Percentiles rank a stretch among this genome's conserved stretches.
Conservation (phyloP, 2,329 filamentous ascomycete genomes). For the Nemania sp. region DNA sequence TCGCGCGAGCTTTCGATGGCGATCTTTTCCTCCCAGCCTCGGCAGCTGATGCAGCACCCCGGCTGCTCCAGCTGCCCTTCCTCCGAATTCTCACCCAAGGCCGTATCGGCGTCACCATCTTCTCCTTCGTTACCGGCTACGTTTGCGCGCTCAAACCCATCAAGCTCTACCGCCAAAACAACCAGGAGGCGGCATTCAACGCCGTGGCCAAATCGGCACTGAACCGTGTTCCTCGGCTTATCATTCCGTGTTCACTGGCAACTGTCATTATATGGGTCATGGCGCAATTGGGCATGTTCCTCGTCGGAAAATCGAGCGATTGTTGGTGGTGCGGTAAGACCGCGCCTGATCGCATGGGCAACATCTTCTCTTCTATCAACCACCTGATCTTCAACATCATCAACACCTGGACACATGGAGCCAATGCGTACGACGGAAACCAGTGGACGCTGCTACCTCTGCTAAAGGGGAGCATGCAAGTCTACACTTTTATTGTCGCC, state of each 20-base stretch:
- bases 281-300: slow-evolving; percentile 59
- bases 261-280: slow-evolving; percentile 58
- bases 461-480: slow-evolving; percentile 56
- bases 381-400: slow-evolving; percentile 50
- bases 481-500: slow-evolving; percentile 57
- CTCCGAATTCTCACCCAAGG: slow-evolving; percentile 63
- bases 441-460: slow-evolving; percentile 63
- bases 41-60: slow-evolving; percentile 48
- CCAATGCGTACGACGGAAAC: slow-evolving; percentile 59
- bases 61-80: slow-evolving; percentile 60
- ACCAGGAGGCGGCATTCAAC: slow-evolving; percentile 55
- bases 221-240: slow-evolving; percentile 59
- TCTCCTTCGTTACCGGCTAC: slow-evolving; percentile 67
- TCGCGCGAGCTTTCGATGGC: slow-evolving; percentile 54
- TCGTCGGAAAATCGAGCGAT: slow-evolving; percentile 58
- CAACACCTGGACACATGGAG: slow-evolving; percentile 54
- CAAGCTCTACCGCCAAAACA: slow-evolving; percentile 56
- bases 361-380: slow-evolving; percentile 46
- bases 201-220: slow-evolving; percentile 61
- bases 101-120: slow-evolving; percentile 67
- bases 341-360: slow-evolving; percentile 46
- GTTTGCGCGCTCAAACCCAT: slow-evolving; percentile 66
- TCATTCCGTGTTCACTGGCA: slow-evolving; percentile 59
- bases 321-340: slow-evolving; percentile 61
- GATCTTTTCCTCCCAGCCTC: slow-evolving; percentile 53